Evolutionary conservation across 371 early-diverging fungal species (phyloP).

Genomic region (Circinella minor): DNA sequence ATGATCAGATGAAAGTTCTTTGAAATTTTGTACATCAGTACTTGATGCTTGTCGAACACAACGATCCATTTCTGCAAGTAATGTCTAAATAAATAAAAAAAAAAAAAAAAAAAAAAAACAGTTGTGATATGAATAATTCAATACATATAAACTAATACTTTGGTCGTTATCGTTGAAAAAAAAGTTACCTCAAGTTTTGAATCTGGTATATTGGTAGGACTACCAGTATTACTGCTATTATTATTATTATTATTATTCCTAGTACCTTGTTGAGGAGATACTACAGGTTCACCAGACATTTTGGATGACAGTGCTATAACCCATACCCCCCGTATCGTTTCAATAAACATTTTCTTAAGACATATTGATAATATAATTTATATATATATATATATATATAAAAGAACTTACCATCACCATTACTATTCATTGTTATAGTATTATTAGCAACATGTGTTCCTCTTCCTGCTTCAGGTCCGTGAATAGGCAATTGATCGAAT

Average conservation of each 20-base stretch:
- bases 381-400: not conserved
- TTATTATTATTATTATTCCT: not conserved
- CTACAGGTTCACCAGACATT: not conserved
- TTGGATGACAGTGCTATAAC: not conserved
- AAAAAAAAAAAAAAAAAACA: too few relatives aligned
- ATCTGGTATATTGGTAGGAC: not conserved
- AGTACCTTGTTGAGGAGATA: not conserved
- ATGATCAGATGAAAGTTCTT: constrained; percentile 78
- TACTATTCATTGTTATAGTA: not conserved
- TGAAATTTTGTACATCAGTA: constrained; percentile 47
- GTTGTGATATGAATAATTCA: constrained; percentile 17
- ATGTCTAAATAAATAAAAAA: constrained; percentile 66
- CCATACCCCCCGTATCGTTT: too few relatives aligned
- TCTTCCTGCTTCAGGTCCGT: constrained; percentile 4
- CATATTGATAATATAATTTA: too few relatives aligned
- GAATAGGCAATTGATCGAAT: constrained; percentile 12
- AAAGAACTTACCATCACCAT: not conserved
- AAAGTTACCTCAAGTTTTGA: constrained; percentile 22
- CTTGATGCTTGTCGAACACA: constrained; percentile 53
- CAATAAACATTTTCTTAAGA: too few relatives aligned
- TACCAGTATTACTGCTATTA: not conserved
- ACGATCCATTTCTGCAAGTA: constrained; percentile 78
- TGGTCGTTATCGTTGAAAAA: constrained; percentile 1
- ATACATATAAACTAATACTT: constrained; percentile 34
- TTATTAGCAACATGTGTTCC: not conserved